phyloP scores from a whole-genome alignment of 164 flowering plant species.

The Echeveria elegans region DNA sequence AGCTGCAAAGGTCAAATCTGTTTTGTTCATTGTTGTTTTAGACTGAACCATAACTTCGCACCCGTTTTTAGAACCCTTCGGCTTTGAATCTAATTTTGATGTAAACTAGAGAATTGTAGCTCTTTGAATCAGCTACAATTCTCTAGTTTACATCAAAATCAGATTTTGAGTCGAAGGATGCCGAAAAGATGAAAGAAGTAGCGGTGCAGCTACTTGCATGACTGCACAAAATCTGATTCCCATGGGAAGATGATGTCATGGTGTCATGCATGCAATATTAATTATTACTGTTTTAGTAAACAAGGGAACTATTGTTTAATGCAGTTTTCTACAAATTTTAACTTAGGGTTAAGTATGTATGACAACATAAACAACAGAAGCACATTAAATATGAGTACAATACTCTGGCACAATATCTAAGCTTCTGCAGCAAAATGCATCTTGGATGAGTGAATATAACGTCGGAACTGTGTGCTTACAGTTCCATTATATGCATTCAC shows the following conservation, averaged over 20 bases:
- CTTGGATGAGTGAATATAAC: background rate
- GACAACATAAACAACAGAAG: background rate
- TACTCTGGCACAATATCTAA: background rate
- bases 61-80: too few relatives aligned
- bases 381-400: background rate
- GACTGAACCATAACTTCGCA: too few relatives aligned
- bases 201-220: too few relatives aligned
- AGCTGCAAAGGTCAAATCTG: too few relatives aligned
- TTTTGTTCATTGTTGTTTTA: too few relatives aligned
- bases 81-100: too few relatives aligned
- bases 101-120: too few relatives aligned
- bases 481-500: constrained; percentile 1
- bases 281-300: background rate
- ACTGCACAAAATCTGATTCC: too few relatives aligned
- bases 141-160: too few relatives aligned
- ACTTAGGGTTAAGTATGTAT: background rate
- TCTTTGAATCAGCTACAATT: too few relatives aligned
- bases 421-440: background rate
- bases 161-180: too few relatives aligned
- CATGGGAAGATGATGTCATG: background rate
- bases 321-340: background rate
- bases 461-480: background rate
- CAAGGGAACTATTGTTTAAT: background rate
- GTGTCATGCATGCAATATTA: background rate
- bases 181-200: too few relatives aligned